Conservation (phyloP, 2,329 filamentous ascomycete species). For the Biscogniauxia mediterranea region DNA sequence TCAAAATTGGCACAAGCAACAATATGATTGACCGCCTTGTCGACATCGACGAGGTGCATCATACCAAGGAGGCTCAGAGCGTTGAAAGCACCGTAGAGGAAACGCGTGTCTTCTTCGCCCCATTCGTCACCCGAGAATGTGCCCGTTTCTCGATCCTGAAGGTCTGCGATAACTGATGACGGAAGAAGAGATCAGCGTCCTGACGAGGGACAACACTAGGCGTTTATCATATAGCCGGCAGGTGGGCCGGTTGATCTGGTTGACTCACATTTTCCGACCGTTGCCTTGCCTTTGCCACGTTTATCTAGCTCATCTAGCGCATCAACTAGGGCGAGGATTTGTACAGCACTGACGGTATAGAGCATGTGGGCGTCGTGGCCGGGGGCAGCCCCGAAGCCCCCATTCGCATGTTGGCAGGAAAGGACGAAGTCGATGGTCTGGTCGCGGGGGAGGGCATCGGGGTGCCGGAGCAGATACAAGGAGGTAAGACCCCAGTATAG, state of each 20-base stretch:
- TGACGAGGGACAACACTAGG: constrained; percentile 7
- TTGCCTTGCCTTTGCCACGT: constrained; percentile 65
- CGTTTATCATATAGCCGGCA: too few relatives aligned
- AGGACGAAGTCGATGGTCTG: constrained; percentile 91
- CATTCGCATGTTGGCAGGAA: constrained; percentile 84
- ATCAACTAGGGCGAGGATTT: constrained; percentile 85
- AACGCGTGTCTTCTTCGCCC: constrained; percentile 94
- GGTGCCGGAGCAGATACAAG: constrained; percentile 77
- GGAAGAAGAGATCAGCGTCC: constrained; percentile 16
- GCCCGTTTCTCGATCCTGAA: constrained; percentile 79
- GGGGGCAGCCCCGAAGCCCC: constrained; percentile 91
- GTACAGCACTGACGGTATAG: constrained; percentile 91
- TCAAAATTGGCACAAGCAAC: constrained; percentile 88
- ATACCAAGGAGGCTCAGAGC: constrained; percentile 80
- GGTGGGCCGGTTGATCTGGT: constrained; percentile 2
- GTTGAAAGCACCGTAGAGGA: constrained; percentile 87
- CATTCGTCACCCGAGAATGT: constrained; percentile 94
- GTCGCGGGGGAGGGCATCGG: constrained; percentile 76
- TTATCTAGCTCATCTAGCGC: constrained; percentile 80
- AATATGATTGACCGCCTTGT: constrained; percentile 77
- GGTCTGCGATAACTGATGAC: constrained; percentile 66
- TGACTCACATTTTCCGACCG: constrained; percentile 75
- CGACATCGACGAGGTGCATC: constrained; percentile 70
- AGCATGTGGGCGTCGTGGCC: constrained; percentile 95
- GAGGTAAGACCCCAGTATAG: constrained; percentile 95